Base-by-base conservation (phyloP, 2,329 filamentous ascomycete genomes). In the Colletotrichum lentis region DNA sequence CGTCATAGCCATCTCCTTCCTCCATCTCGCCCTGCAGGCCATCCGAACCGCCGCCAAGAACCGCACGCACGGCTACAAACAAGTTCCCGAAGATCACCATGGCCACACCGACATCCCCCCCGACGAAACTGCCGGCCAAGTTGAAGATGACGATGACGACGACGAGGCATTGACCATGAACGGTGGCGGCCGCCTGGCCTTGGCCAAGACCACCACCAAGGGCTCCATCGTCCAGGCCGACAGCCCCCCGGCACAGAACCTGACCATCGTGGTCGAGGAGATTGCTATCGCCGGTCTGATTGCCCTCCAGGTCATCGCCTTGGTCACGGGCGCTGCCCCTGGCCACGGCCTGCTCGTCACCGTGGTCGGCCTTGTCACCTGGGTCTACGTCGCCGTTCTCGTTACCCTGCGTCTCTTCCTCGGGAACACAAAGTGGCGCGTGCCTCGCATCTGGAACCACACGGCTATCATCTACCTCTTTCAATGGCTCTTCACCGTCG, bases 361-460 rank as follows among this genome's bases (percentile, higher is more conserved):
- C 11, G 82, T 91, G 57, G 86, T 88, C 3, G 90, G 90, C 57
- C 82, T 97, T 41, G 79, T 88, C 12, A 88, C 88, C 37, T 98
- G 96, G 95, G 79, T 87, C 60, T 99, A 98, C 76, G 87, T 94
- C 46, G 83, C 95, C 35, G 79, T 89, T 18, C 85, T 99, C 67
- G 90, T 90, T 16, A 86, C 88, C 22, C 80, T 94, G 50, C 90
- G 96, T 41, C 82, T 97, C 74, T 89, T 80, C 80, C 88, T 84
- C 79, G 90, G 78, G 78, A 88, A 82, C 80, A 88, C 80, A 74
- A 88, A 83, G 84, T 93, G 81, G 86, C 86, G 77, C 78, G 77
- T 96, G 16, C 90, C 91, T 10, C 85, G 86, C 67, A 82, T 98
- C 10, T 99, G 96, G 96, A 94, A 95, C 76, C 96, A 99, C 79